phyloP scores from a whole-genome alignment of 257 asterid species.

The Schizonepeta tenuifolia region DNA sequence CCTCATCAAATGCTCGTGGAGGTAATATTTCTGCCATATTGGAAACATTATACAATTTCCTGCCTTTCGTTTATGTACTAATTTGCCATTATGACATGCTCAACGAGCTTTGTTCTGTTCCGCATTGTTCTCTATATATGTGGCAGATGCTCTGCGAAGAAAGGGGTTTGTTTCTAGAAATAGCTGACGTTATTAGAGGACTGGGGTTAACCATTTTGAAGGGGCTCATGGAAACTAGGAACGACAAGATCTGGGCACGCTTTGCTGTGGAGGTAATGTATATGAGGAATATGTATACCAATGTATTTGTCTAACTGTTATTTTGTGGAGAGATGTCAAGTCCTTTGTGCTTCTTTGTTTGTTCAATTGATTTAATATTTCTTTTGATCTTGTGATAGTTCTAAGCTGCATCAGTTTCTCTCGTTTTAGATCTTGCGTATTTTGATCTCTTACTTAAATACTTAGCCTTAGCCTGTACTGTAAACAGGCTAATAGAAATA shows the following conservation, averaged over 20 bases:
- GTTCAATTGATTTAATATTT: background rate
- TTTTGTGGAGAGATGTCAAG: background rate
- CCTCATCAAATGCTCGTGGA: conserved; percentile 96
- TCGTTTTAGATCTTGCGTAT: background rate
- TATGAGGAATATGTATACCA: conserved; percentile 4
- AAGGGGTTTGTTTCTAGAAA: conserved; percentile 84
- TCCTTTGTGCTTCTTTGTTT: background rate
- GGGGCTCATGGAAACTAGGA: conserved; percentile 87
- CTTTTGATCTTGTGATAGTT: background rate
- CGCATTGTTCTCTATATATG: background rate
- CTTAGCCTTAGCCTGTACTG: background rate
- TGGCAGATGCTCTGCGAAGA: conserved; percentile 92
- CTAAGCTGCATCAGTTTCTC: background rate
- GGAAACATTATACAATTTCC: background rate
- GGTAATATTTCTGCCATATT: conserved; percentile 44
- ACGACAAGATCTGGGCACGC: conserved; percentile 90
- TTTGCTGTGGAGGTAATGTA: conserved; percentile 78
- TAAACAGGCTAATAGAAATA: conserved; percentile 80
- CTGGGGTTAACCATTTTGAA: conserved; percentile 84
- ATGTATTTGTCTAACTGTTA: background rate
- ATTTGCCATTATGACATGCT: conserved; percentile 6
- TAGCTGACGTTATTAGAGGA: conserved; percentile 90
- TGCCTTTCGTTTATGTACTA: background rate
- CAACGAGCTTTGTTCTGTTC: background rate
- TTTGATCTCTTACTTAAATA: background rate